Evolutionary conservation across 2,329 filamentous ascomycete genomes (phyloP).

Genomic region (Zasmidium angulare): DNA sequence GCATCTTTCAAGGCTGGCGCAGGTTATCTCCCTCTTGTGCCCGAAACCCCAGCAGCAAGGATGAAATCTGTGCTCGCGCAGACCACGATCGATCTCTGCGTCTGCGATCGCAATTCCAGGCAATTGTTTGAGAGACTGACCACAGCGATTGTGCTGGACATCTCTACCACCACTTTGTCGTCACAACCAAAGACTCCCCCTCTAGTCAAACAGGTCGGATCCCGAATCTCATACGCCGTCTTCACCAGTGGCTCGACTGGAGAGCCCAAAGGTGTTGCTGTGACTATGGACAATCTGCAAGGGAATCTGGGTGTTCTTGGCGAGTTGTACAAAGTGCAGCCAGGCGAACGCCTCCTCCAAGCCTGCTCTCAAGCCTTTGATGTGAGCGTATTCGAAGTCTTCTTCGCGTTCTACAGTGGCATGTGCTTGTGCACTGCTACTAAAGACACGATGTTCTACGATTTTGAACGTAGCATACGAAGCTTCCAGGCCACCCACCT

Average conservation of each 20-base stretch:
- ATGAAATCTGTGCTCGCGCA: slow-evolving; percentile 63
- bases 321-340: slow-evolving; percentile 61
- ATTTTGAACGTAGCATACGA: slow-evolving; percentile 68
- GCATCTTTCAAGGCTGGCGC: slow-evolving; percentile 72
- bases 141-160: slow-evolving; percentile 23
- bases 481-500: slow-evolving; percentile 70
- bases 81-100: slow-evolving; percentile 52
- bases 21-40: slow-evolving; percentile 77
- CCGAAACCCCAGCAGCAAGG: slow-evolving; percentile 65
- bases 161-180: slow-evolving; percentile 33
- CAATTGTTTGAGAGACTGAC: slow-evolving; percentile 16
- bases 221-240: slow-evolving; percentile 68
- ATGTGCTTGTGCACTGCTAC: slow-evolving; percentile 75
- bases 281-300: slow-evolving; percentile 73
- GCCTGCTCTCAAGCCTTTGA: slow-evolving; percentile 84
- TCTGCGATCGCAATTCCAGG: slow-evolving; percentile 37
- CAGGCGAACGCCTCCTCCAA: slow-evolving; percentile 67
- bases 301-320: slow-evolving; percentile 71
- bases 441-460: slow-evolving; percentile 71
- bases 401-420: slow-evolving; percentile 76
- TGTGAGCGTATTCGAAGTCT: slow-evolving; percentile 86
- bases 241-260: slow-evolving; percentile 85
- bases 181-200: slow-evolving; percentile 36
- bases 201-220: slow-evolving; percentile 40
- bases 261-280: slow-evolving; percentile 73